phyloP scores from a whole-genome alignment of 2,329 filamentous ascomycete genomes.

The Alternaria angustiovoidea region DNA sequence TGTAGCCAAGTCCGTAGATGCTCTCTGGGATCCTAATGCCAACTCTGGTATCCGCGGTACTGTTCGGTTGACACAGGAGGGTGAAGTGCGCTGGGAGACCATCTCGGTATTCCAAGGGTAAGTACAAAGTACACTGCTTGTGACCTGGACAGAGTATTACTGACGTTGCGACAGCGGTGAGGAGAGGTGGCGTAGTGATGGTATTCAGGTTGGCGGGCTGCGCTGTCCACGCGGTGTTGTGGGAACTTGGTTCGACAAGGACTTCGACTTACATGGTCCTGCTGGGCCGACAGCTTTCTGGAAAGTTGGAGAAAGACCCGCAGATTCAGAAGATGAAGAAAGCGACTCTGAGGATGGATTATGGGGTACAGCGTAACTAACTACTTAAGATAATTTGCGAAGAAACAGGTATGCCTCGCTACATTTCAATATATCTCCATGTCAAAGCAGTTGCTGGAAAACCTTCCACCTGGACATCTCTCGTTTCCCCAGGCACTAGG shows the following conservation, averaged over 20 bases:
- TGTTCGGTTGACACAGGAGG: slow-evolving; percentile 71
- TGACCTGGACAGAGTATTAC: slow-evolving; percentile 21
- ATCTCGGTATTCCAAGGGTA: slow-evolving; percentile 67
- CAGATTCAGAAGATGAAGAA: slow-evolving; percentile 16
- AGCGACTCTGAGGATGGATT: slow-evolving; percentile 5
- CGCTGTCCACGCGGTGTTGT: slow-evolving; percentile 71
- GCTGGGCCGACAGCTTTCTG: slow-evolving; percentile 80
- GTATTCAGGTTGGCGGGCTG: slow-evolving; percentile 75
- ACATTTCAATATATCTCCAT: slow-evolving; percentile 36
- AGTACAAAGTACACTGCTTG: slow-evolving; percentile 10
- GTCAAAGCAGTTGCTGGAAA: slow-evolving; percentile 14
- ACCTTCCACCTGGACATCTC: slow-evolving; percentile 24
- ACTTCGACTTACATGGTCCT: slow-evolving; percentile 73
- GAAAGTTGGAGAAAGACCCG: slow-evolving; percentile 67
- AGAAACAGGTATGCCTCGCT: not conserved
- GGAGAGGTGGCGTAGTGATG: slow-evolving; percentile 79
- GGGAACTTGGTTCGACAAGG: slow-evolving; percentile 80
- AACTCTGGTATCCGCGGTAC: slow-evolving; percentile 71
- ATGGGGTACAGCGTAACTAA: not conserved
- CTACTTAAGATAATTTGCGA: not conserved
- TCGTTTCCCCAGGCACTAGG: slow-evolving; percentile 30
- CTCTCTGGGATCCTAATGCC: slow-evolving; percentile 72
- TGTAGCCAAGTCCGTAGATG: slow-evolving; percentile 67
- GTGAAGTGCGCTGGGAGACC: slow-evolving; percentile 78
- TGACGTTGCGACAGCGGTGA: slow-evolving; percentile 60